Evolutionary conservation across 345 rosid species (phyloP).

Genomic region (Citrus unshiu): DNA sequence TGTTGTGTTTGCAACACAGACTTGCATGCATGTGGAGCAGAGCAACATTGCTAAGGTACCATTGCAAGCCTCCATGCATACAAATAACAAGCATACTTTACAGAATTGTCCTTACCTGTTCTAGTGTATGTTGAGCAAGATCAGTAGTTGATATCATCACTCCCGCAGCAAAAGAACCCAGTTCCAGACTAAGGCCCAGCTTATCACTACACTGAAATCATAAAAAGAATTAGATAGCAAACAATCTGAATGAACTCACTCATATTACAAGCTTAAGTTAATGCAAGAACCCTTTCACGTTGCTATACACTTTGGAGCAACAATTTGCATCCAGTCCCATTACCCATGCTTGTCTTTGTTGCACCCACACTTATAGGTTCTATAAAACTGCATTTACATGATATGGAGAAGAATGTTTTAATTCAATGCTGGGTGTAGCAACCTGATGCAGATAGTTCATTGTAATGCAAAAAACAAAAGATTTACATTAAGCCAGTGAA

Average conservation of each 20-base stretch:
- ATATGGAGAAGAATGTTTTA: neutral
- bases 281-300: neutral
- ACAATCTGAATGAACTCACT: neutral
- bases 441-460: neutral
- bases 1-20: neutral
- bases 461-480: neutral
- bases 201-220: constrained; percentile 56
- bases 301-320: neutral
- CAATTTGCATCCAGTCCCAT: neutral
- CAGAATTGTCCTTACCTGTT: constrained; percentile 35
- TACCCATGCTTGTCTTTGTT: neutral
- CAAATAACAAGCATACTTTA: neutral
- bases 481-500: neutral
- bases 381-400: neutral
- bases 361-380: neutral
- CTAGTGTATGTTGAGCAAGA: constrained; percentile 54
- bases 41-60: neutral
- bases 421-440: neutral
- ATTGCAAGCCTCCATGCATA: constrained; percentile 20
- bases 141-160: constrained; percentile 62
- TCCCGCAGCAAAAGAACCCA: constrained; percentile 65
- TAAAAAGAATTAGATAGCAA: neutral
- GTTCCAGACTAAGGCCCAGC: constrained; percentile 54
- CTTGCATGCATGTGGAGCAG: neutral
- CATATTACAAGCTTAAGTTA: neutral